Base-by-base conservation (phyloP, 2,329 filamentous ascomycete genomes). In the Fusarium phyllophilum region DNA sequence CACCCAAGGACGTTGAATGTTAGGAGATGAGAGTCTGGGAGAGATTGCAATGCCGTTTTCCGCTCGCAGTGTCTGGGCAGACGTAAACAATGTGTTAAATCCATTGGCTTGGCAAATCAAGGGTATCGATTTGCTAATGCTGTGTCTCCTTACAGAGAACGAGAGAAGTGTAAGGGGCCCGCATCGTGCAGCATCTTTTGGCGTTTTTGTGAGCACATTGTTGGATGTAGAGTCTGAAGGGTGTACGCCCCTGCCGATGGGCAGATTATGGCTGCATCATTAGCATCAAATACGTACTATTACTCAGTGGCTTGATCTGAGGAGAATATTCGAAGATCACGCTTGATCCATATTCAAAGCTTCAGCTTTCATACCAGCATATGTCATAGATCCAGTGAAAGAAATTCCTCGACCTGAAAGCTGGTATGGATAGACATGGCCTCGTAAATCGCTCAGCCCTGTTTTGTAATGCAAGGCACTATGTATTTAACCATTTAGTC, bases 61-160 rank as follows among this genome's bases (percentile, higher is more conserved):
- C 68, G 68, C 20, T 46, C 38, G 36, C 22, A 66, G 62, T 65
- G 56, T 72, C 72, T 75, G 59, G 72, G 68, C 72, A 73, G 67
- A 68, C 51, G 64, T 62, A 52, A 34, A 61, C 41, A 22, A 29
- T 52, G 33, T 48, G 48, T 45, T 33, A 6, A 52, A 44, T 24
- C 17, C n/a, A 31, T 26, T 39, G 24, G 24, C 65, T 69, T 69
- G 66, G 65, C 66, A 41, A 39, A 45, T 29, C 56, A 55, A 68
- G 56, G 38, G 56, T 63, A 62, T 49, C 38, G 15, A 42, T 68
- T 52, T 24, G 26, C 24, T 54, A 45, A 17, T 33, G 42, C 36
- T 36, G 42, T 55, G 36, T 24, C 41, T 20, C n/a, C 44, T 24
- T 20, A 5, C 33, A 64, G 46, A 42, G 26, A 38, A 20, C 34